Evolutionary conservation across 2,329 filamentous ascomycete species (phyloP).

Genomic region (Sarocladium kiliense): DNA sequence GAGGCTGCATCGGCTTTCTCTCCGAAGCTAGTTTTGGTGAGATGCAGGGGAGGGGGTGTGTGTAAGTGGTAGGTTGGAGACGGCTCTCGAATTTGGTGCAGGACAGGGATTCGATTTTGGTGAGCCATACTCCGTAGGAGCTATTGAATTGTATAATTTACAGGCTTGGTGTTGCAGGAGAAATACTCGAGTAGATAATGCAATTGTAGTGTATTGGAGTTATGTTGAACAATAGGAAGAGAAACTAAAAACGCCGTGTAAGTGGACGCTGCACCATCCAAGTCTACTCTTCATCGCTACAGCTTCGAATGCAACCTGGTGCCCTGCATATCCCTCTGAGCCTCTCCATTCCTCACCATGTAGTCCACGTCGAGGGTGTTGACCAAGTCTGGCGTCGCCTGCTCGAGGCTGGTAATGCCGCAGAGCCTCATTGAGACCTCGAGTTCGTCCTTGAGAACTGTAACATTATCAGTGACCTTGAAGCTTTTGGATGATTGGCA

Average conservation of each 20-base stretch:
- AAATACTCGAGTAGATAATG: background rate
- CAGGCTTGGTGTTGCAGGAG: background rate
- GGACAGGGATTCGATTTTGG: background rate
- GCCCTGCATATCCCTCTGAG: background rate
- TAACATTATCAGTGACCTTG: background rate
- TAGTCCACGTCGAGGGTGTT: slow-evolving; percentile 27
- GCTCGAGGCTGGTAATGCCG: slow-evolving; percentile 22
- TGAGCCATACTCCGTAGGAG: background rate
- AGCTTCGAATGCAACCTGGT: background rate
- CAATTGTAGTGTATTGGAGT: background rate
- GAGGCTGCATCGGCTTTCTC: background rate
- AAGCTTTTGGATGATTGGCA: background rate
- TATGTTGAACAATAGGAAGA: background rate
- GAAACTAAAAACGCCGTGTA: background rate
- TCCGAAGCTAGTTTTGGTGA: background rate
- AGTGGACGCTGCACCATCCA: background rate
- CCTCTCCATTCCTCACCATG: slow-evolving; percentile 16
- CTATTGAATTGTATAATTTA: too few relatives aligned
- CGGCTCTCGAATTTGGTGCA: too few relatives aligned
- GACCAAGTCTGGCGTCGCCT: slow-evolving; percentile 21
- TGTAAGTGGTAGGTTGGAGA: background rate
- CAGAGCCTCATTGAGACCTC: slow-evolving; percentile 24
- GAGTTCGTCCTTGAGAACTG: slow-evolving; percentile 25
- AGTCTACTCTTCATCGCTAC: background rate
- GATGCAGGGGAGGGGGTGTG: background rate